A percentile compares a stretch with the other conserved stretches of the same genome.
phyloP scores from a whole-genome alignment of 139 green algal species.

The Chlamydomonas schloesseri region DNA sequence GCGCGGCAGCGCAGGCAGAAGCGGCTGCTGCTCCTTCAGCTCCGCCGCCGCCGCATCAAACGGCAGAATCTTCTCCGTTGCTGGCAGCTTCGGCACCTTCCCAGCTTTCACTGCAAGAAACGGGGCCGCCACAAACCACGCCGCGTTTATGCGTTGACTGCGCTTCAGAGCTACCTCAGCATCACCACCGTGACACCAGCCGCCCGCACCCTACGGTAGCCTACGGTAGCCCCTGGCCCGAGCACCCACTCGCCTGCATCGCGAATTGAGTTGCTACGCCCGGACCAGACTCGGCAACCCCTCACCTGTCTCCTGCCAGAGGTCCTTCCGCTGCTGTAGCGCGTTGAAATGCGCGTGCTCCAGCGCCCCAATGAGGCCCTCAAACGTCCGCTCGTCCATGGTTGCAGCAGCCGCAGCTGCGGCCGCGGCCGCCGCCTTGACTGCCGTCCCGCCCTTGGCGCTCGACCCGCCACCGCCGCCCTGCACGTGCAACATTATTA shows the following conservation, averaged over 20 bases:
- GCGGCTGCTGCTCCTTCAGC: constrained; percentile 24
- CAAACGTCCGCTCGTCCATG: constrained; percentile 35
- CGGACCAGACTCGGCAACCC: no score
- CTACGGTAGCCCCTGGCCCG: no score
- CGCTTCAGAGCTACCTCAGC: no score
- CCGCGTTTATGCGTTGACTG: no score
- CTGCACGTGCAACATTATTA: no score
- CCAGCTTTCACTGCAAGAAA: constrained; percentile 46
- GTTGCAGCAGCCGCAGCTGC: background rate
- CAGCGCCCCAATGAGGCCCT: constrained; percentile 53
- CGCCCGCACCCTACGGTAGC: no score
- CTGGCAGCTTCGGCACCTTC: constrained; percentile 52
- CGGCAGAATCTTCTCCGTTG: constrained; percentile 45
- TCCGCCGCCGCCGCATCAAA: constrained; percentile 27
- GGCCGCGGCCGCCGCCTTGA: background rate
- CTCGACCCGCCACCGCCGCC: no score
- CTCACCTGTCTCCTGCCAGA: constrained; percentile 8
- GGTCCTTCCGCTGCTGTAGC: constrained; percentile 49
- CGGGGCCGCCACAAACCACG: no score
- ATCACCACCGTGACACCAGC: no score
- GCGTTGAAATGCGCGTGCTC: constrained; percentile 56
- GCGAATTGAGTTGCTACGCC: no score
- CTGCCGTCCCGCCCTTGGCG: background rate
- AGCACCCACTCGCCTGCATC: no score
- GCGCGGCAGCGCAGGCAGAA: constrained; percentile 23